Evolutionary conservation across 2,329 filamentous ascomycete species (phyloP).

Genomic region (Plenodomus biglobosus): DNA sequence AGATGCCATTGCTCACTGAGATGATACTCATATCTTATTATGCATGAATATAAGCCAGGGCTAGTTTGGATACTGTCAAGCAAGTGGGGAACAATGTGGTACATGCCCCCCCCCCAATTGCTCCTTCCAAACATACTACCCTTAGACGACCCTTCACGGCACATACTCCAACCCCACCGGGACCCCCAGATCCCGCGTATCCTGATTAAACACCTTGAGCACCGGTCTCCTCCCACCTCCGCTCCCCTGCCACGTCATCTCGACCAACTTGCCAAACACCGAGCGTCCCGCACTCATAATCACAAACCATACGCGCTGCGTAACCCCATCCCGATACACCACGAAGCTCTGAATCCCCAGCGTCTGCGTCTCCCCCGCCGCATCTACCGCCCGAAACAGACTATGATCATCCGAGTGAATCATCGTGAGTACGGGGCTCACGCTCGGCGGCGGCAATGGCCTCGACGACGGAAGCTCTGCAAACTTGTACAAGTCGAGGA

Average conservation of each 20-base stretch:
- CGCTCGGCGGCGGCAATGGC: background rate
- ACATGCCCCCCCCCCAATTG: no score
- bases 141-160: background rate
- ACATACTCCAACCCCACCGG: slow-evolving; percentile 15
- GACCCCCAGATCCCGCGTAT: slow-evolving; percentile 8
- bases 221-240: slow-evolving; percentile 2
- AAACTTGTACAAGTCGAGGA: slow-evolving; percentile 1
- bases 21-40: no score
- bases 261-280: slow-evolving; percentile 15
- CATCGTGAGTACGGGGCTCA: background rate
- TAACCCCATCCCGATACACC: slow-evolving; percentile 3
- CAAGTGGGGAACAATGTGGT: no score
- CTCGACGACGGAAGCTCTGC: background rate
- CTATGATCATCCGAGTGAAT: slow-evolving; percentile 9
- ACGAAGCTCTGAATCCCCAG: slow-evolving; percentile 13
- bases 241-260: slow-evolving; percentile 7
- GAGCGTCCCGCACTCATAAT: slow-evolving; percentile 7
- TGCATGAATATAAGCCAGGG: no score
- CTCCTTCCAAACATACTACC: no score
- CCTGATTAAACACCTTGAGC: slow-evolving; percentile 8
- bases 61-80: no score
- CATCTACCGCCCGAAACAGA: slow-evolving; percentile 13
- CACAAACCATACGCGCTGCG: slow-evolving; percentile 11
- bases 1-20: no score
- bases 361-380: slow-evolving; percentile 8